Evolutionary conservation across 2,329 filamentous ascomycete genomes (phyloP), one percentile per base, ranked within the genome.

Genomic region (Ophiostoma tasmaniense): DNA sequence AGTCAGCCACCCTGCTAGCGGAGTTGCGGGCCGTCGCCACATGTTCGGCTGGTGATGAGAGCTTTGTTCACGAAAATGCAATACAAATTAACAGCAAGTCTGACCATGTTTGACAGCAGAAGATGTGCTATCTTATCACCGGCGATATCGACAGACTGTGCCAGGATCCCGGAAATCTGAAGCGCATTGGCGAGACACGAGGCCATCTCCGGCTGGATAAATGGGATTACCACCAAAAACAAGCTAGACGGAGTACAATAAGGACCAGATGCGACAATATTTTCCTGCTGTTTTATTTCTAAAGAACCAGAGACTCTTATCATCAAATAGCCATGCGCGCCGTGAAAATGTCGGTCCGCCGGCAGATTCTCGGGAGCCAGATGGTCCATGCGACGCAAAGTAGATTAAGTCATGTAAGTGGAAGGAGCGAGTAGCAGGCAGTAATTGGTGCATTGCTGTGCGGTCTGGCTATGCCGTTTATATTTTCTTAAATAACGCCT

Each of bases 11-110:
- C 66, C 68, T 69, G 67, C 55, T 67, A 52, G 39, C 70, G 70
- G 70, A 71, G 66, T 68, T 50, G 25, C 70, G 70, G 70, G 50
- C 70, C 70, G 70, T 42, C 70, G 70, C 67, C 70, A 52, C 66
- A 70, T 64, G 55, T 61, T 70, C 69, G 69, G 67, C 64, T 42
- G 64, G 33, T 50, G 35, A 35, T 30, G 52, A 22, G 50, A 4
- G 10, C 8, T 25, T 25, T 11, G 13, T 55, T 55, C 3, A 22
- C 3, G 50, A 25, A 13, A 13, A 55, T 55, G 5, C 2, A 25
- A 55, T 55, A 25, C 17, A 55, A 25, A 55, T 2, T 22, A 7
- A 22, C n/a, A 25, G n/a, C 22, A 22, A 25, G 17, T 55, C 22
- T 11, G 50, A 55, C 4, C 3, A 25, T 13, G 17, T 55, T 11